Evolutionary conservation across 2,329 filamentous ascomycete genomes (phyloP).

Genomic region (Coniella vitis): DNA sequence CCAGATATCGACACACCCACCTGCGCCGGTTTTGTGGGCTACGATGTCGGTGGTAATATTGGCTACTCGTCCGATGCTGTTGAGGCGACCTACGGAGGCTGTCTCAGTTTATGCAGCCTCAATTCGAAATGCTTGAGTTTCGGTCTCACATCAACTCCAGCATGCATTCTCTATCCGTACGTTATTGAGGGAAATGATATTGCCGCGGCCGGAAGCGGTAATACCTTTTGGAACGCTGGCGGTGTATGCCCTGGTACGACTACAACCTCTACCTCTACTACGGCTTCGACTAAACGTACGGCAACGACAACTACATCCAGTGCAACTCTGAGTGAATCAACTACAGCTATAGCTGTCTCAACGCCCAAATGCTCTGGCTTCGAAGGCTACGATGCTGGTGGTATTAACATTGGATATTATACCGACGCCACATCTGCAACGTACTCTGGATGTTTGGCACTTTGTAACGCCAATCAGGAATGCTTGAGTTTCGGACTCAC

Average conservation of each 20-base stretch:
- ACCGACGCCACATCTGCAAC: constrained; percentile 10
- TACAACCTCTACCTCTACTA: too few species aligned
- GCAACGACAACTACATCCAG: too few species aligned
- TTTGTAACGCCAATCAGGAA: constrained; percentile 8
- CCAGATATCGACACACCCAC: constrained; percentile 7
- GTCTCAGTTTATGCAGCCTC: constrained; percentile 8
- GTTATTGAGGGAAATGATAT: constrained; percentile 19
- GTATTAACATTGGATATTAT: constrained; percentile 13
- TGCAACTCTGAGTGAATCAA: too few species aligned
- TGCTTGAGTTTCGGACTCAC: constrained; percentile 14
- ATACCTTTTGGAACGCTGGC: constrained; percentile 15
- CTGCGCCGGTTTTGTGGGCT: constrained; percentile 11
- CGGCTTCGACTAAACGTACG: too few species aligned
- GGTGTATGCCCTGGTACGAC: constrained; percentile 8
- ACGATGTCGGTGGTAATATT: constrained; percentile 10
- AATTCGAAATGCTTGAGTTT: constrained; percentile 14
- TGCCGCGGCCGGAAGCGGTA: constrained; percentile 23
- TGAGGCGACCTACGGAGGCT: constrained; percentile 7
- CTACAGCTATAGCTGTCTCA: too few species aligned
- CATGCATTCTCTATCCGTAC: constrained; percentile 14
- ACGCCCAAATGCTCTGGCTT: constrained; percentile 10
- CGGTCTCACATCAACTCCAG: constrained; percentile 5
- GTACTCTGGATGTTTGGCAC: constrained; percentile 10
- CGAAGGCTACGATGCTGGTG: constrained; percentile 9
- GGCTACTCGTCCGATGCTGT: constrained; percentile 6